These are phyloP conservation scores for Polygonum aviculare DNA, from an alignment of 148 eudicot genomes.

Conservation along the genomic window DNA sequence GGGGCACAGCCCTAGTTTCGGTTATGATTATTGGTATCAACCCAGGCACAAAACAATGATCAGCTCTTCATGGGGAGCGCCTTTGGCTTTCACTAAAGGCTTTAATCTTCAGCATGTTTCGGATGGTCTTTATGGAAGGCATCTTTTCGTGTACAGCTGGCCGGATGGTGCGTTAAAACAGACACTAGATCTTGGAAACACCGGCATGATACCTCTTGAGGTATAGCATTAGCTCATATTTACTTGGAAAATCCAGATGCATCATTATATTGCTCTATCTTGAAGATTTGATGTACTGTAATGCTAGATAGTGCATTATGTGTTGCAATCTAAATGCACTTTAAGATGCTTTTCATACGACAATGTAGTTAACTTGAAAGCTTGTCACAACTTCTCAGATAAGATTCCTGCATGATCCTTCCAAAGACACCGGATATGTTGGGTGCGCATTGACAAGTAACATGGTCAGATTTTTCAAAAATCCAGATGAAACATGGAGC, in stretches of 20 bases:
- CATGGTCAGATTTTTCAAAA: slow-evolving; percentile 91
- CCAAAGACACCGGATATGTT: slow-evolving; percentile 81
- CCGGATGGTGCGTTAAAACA: slow-evolving; percentile 90
- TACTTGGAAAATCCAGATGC: no score
- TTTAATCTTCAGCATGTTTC: slow-evolving; percentile 86
- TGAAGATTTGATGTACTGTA: no score
- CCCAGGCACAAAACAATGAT: slow-evolving; percentile 95
- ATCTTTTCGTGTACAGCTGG: slow-evolving; percentile 87
- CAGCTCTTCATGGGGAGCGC: slow-evolving; percentile 99
- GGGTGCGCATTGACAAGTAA: slow-evolving; percentile 95
- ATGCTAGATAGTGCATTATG: no score
- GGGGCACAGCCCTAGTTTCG: slow-evolving; percentile 82
- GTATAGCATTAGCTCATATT: slow-evolving; percentile 17
- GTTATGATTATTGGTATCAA: slow-evolving; percentile 98
- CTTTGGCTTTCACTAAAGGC: slow-evolving; percentile 86
- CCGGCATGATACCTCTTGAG: slow-evolving; percentile 89
- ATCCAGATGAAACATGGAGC: slow-evolving; percentile 67
- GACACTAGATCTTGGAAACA: slow-evolving; percentile 82
- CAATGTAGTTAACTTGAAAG: not conserved
- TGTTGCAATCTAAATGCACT: no score
- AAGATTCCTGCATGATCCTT: slow-evolving; percentile 93
- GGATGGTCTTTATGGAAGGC: slow-evolving; percentile 88
- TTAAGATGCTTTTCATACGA: not conserved
- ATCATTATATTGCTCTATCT: no score
- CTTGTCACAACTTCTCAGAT: slow-evolving; percentile 30